Conservation (phyloP, 306 rosid genomes). For the Citrullus mucosospermus region DNA sequence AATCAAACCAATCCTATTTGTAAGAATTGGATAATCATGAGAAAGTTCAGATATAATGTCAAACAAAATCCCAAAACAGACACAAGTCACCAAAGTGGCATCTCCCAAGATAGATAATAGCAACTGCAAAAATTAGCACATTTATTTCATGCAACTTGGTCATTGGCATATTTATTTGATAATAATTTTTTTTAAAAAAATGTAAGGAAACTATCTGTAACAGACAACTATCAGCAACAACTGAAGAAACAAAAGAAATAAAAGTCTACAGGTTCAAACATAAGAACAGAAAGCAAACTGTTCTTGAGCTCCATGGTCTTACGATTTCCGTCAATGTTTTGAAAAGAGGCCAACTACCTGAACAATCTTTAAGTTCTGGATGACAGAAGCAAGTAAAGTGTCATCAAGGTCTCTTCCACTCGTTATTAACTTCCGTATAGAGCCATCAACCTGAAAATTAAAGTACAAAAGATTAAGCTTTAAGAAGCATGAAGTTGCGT, state of each 20-base stretch:
- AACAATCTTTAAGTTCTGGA: slow-evolving; percentile 73
- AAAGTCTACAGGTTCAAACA: background rate
- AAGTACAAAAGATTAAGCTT: background rate
- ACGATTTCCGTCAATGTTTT: background rate
- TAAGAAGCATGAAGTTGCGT: background rate
- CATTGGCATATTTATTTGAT: background rate
- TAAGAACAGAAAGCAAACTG: background rate
- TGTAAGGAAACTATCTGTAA: background rate
- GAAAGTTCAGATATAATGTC: slow-evolving; percentile 4
- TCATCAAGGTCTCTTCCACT: slow-evolving; percentile 66
- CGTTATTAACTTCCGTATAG: slow-evolving; percentile 47
- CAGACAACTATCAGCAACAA: background rate
- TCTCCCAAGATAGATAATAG: background rate
- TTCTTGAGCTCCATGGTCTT: background rate
- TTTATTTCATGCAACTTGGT: background rate
- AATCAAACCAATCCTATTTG: slow-evolving; percentile 24
- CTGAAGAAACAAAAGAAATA: background rate
- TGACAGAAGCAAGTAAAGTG: slow-evolving; percentile 52
- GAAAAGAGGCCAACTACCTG: slow-evolving; percentile 28
- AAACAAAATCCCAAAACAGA: background rate
- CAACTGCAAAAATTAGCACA: background rate
- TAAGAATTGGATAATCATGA: background rate
- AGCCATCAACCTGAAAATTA: slow-evolving; percentile 42
- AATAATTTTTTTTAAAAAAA: background rate
- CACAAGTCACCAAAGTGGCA: background rate